Evolutionary conservation across 805 yeast genomes (phyloP).

Genomic region (Hanseniaspora occidentalis): DNA sequence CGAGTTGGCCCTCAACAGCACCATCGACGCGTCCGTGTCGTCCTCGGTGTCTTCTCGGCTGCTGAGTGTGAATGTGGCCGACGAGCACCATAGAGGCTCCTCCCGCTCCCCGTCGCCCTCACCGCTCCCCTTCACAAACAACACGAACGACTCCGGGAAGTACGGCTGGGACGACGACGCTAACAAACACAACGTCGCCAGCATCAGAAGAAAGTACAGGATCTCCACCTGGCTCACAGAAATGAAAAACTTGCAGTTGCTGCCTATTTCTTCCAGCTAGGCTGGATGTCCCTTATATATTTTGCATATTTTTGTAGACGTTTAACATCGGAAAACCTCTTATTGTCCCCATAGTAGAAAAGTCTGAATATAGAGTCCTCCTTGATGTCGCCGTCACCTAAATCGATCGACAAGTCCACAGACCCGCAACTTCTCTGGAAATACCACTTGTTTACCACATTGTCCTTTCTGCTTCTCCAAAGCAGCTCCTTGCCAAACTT

Average conservation of each 20-base stretch:
- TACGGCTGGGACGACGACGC: conserved; percentile 23
- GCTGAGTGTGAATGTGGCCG: too few species aligned
- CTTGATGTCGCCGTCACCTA: conserved; percentile 21
- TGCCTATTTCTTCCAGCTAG: conserved; percentile 20
- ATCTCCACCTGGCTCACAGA: conserved; percentile 9
- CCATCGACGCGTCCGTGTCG: too few species aligned
- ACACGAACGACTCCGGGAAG: too few species aligned
- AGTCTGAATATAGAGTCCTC: conserved; percentile 24
- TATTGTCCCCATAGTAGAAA: conserved; percentile 30
- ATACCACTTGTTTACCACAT: conserved; percentile 96
- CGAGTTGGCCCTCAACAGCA: conserved; percentile 21
- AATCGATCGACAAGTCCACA: conserved; percentile 30
- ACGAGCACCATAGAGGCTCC: too few species aligned
- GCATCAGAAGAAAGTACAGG: conserved; percentile 18
- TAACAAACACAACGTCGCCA: conserved; percentile 22
- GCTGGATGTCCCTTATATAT: conserved; percentile 23
- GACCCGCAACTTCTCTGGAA: conserved; percentile 81
- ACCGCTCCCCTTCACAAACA: too few species aligned
- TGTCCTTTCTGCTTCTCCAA: conserved; percentile 80
- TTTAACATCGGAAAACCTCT: conserved; percentile 7
- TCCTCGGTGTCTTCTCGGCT: too few species aligned
- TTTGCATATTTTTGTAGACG: conserved; percentile 17
- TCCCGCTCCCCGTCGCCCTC: too few species aligned
- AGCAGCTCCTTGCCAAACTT: conserved; percentile 53
- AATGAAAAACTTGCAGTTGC: not conserved